These are phyloP conservation scores for Grosmannia serpens DNA, from an alignment of 2,329 filamentous ascomycete species.

Conservation along the genomic window DNA sequence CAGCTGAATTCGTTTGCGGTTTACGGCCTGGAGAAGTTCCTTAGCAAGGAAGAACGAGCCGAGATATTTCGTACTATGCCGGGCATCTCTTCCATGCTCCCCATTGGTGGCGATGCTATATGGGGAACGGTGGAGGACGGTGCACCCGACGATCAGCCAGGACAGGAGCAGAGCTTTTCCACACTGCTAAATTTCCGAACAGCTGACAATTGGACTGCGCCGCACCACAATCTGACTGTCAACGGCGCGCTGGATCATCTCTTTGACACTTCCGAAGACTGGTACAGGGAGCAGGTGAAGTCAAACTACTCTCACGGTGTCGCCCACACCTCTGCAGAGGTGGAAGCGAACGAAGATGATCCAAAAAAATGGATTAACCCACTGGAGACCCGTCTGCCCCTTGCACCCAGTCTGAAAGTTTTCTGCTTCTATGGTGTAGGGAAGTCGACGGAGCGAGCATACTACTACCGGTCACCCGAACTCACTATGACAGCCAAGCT, in stretches of 20 bases:
- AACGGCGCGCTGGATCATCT: slow-evolving; percentile 67
- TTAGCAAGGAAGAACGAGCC: slow-evolving; percentile 79
- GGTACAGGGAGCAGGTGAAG: slow-evolving; percentile 68
- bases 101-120: slow-evolving; percentile 84
- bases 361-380: slow-evolving; percentile 89
- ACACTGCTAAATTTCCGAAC: slow-evolving; percentile 74
- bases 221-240: slow-evolving; percentile 69
- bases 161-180: slow-evolving; percentile 63
- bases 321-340: slow-evolving; percentile 66
- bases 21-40: slow-evolving; percentile 90
- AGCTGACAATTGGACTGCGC: slow-evolving; percentile 50
- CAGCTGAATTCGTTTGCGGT: slow-evolving; percentile 95
- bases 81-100: slow-evolving; percentile 91
- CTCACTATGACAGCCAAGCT: slow-evolving; percentile 51
- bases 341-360: slow-evolving; percentile 70
- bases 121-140: slow-evolving; percentile 74
- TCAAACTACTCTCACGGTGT: slow-evolving; percentile 79
- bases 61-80: slow-evolving; percentile 97
- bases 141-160: slow-evolving; percentile 76
- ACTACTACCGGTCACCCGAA: slow-evolving; percentile 72
- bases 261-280: slow-evolving; percentile 65
- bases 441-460: slow-evolving; percentile 84
- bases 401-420: slow-evolving; percentile 82
- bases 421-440: slow-evolving; percentile 97
- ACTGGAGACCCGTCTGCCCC: slow-evolving; percentile 73